Evolutionary conservation across 129 eudicot species (phyloP).

Genomic region (Lactuca sativa): DNA sequence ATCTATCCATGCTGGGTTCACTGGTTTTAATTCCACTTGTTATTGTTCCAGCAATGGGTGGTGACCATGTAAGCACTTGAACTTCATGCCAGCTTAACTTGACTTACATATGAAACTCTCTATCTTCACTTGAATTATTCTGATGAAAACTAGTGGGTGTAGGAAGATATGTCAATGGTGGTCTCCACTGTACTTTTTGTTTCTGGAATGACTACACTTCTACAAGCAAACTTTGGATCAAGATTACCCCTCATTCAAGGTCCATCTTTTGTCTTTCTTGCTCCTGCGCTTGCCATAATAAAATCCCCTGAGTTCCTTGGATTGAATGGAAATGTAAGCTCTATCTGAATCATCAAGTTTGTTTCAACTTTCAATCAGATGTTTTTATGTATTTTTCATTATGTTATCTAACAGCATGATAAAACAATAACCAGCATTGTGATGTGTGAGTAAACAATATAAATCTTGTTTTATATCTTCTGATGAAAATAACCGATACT

Average conservation of each 20-base stretch:
- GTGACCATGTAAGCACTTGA: constrained; percentile 70
- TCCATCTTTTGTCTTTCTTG: constrained; percentile 92
- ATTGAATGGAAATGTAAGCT: constrained; percentile 79
- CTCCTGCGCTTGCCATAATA: constrained; percentile 92
- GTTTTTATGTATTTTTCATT: neutral
- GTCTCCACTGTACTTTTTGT: constrained; percentile 90
- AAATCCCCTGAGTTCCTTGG: constrained; percentile 88
- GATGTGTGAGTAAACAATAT: neutral
- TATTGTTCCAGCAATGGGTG: constrained; percentile 98
- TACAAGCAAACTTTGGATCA: constrained; percentile 83
- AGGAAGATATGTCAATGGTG: constrained; percentile 92
- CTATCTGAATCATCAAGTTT: neutral
- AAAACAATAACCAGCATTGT: too few species aligned
- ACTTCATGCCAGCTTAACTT: neutral
- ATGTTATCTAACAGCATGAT: too few species aligned
- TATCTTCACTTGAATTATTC: constrained; percentile 19
- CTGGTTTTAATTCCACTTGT: constrained; percentile 86
- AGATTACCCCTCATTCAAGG: constrained; percentile 94
- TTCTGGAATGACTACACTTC: constrained; percentile 90
- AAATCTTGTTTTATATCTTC: neutral
- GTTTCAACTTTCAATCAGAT: neutral
- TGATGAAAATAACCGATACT: neutral
- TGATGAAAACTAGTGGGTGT: constrained; percentile 42
- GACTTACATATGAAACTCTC: neutral
- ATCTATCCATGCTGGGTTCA: constrained; percentile 85